A percentile compares a stretch with the other conserved stretches of the same genome.
Conservation (phyloP, 2,329 filamentous ascomycete genomes). For the Blastomyces gilchristii region DNA sequence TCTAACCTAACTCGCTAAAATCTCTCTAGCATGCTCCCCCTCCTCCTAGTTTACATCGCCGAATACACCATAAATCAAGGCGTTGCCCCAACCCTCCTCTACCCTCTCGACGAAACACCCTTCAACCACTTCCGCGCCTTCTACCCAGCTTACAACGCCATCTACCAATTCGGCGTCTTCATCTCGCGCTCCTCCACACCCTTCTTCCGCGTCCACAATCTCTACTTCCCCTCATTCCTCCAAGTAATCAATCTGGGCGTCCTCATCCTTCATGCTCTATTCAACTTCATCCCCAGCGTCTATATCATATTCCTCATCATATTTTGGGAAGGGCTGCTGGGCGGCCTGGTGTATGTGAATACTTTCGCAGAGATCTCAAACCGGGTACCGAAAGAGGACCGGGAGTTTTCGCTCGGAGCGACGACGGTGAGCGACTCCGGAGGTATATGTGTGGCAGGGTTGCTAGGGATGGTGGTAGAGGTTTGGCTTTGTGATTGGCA, state of each 20-base stretch:
- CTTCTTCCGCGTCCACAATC: conserved; percentile 66
- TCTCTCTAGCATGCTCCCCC: conserved; percentile 62
- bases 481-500: conserved; percentile 75
- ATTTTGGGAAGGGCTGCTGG: conserved; percentile 90
- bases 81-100: conserved; percentile 79
- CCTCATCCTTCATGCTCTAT: conserved; percentile 65
- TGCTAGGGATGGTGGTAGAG: conserved; percentile 75
- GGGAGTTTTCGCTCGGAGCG: conserved; percentile 84
- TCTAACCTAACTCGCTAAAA: conserved; percentile 1
- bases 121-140: conserved; percentile 76
- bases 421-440: conserved; percentile 87
- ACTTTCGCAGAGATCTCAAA: conserved; percentile 93
- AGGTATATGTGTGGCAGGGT: conserved; percentile 79
- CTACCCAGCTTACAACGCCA: conserved; percentile 87
- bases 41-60: conserved; percentile 84
- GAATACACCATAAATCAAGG: conserved; percentile 98
- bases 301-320: conserved; percentile 76
- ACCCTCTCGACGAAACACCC: conserved; percentile 64
- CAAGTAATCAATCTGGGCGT: conserved; percentile 69
- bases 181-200: conserved; percentile 85
- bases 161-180: conserved; percentile 94
- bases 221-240: conserved; percentile 74
- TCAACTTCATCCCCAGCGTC: conserved; percentile 71
- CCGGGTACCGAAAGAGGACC: conserved; percentile 61
- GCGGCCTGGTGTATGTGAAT: conserved; percentile 88